Evolutionary conservation across 768 basidiomycete genomes (phyloP), one percentile per base, ranked within the genome.

Genomic region (Rhodotorula sphaerocarpa): DNA sequence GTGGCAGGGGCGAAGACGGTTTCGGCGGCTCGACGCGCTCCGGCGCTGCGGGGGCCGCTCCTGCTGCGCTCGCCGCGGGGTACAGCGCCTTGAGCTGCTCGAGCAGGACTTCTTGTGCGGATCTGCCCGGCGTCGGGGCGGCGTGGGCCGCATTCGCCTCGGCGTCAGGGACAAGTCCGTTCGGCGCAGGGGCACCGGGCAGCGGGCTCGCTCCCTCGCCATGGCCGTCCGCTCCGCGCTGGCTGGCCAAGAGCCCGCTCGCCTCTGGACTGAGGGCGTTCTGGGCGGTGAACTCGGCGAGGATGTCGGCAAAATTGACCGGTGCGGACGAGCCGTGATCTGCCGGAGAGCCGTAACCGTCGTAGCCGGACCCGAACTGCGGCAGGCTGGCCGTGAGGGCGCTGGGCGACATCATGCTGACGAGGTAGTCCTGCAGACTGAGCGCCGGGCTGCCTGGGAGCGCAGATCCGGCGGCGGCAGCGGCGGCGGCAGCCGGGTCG

Each of bases 241-340:
- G n/a, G 36, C n/a, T 28, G 25, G 30, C 14, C 54, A 30, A 25
- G 23, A 27, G 5, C 2, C 52, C 52, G 36, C 7, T 21, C 1
- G 28, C 30, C 0, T 30, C 48, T 7, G 57, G 57, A 3, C 48
- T 51, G 20, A 47, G 2, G 9, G 50, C 58, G 42, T 25, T 45
- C 16, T 41, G 34, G 1, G 57, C 57, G 1, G 63, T 65, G 43
- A 65, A 65, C 39, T 65, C 54, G 33, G 58, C 63, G 25, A 65
- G 44, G 16, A 65, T 36, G 44, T 59, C 58, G 25, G 54, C 33
- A 30, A 65, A 65, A n/a, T 58, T 45, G 31, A 27, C 48, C 20
- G 25, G 46, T 5, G 27, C 18, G 44, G 16, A 14, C 23, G 45
- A n/a, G 45, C 9, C 10, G 45, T 25, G 45, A 14, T 7, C 45